Evolutionary conservation across 768 basidiomycete species (phyloP).

Genomic region (Rhodotorula toruloides): DNA sequence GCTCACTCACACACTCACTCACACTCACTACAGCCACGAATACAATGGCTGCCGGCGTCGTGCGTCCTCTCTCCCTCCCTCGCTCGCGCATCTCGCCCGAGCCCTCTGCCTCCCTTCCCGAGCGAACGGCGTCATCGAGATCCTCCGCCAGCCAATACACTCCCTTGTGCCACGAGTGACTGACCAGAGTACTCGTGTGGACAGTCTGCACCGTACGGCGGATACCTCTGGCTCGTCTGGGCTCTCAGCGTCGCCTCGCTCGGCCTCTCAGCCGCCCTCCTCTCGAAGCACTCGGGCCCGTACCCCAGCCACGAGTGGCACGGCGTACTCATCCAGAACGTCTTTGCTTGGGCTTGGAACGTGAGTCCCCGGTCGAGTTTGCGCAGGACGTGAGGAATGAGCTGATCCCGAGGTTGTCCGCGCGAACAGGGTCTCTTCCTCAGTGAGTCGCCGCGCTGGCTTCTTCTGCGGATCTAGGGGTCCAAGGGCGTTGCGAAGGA

Average conservation of each 20-base stretch:
- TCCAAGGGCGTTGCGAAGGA: too few relatives aligned
- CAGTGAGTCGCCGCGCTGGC: not conserved
- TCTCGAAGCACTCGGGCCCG: not conserved
- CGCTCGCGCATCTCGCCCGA: too few relatives aligned
- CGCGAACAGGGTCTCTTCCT: not conserved
- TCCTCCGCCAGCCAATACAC: too few relatives aligned
- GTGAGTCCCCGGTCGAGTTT: not conserved
- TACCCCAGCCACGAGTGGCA: not conserved
- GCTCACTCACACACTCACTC: not conserved
- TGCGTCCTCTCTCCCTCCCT: not conserved
- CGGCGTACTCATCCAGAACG: not conserved
- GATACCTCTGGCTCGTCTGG: not conserved
- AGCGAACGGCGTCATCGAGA: too few relatives aligned
- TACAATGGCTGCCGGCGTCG: not conserved
- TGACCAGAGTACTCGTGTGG: too few relatives aligned
- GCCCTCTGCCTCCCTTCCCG: too few relatives aligned
- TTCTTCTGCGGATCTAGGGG: not conserved
- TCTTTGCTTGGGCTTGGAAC: not conserved
- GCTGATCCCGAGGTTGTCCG: not conserved
- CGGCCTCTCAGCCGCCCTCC: slow-evolving; percentile 2
- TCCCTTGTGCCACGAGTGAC: too few relatives aligned
- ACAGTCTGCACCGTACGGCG: not conserved
- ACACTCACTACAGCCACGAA: not conserved
- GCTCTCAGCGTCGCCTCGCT: slow-evolving; percentile 5
- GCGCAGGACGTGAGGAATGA: not conserved